These are phyloP conservation scores for Xylaria sp. DNA, from an alignment of 2,329 filamentous ascomycete genomes.

Conservation along the genomic window DNA sequence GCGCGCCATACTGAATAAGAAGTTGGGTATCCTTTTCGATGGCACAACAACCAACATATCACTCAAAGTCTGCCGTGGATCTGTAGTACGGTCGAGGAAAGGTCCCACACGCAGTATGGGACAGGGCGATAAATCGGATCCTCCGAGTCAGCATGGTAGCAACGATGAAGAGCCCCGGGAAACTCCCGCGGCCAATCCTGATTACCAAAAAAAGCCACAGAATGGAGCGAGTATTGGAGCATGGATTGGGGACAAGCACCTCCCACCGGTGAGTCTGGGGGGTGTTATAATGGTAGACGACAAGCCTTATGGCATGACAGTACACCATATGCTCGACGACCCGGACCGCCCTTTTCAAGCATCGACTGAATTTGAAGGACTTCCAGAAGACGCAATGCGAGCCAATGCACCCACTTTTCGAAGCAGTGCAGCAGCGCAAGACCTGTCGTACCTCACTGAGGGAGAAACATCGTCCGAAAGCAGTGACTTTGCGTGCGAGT, in stretches of 20 bases:
- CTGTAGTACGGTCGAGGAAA: constrained; percentile 70
- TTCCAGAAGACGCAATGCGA: constrained; percentile 34
- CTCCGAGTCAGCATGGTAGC: constrained; percentile 50
- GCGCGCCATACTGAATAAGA: constrained; percentile 75
- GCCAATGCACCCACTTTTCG: constrained; percentile 38
- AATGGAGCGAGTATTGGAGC: constrained; percentile 95
- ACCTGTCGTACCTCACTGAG: constrained; percentile 42
- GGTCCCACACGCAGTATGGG: constrained; percentile 56
- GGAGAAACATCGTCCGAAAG: constrained; percentile 56
- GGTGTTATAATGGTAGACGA: constrained; percentile 88
- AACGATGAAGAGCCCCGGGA: constrained; percentile 51
- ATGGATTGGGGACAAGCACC: constrained; percentile 84
- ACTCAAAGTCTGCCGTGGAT: constrained; percentile 78
- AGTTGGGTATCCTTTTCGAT: constrained; percentile 74
- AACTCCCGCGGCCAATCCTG: constrained; percentile 70
- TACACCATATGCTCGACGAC: constrained; percentile 94
- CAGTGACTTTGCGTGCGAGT: constrained; percentile 67
- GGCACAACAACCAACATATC: constrained; percentile 66
- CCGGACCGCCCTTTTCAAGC: constrained; percentile 56
- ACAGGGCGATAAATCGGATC: constrained; percentile 43
- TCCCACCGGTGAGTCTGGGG: constrained; percentile 91
- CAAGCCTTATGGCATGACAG: constrained; percentile 91
- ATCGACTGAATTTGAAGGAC: constrained; percentile 20
- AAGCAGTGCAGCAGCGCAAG: constrained; percentile 45
- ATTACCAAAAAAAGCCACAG: constrained; percentile 79